These are phyloP conservation scores for Dalbergia cultrata DNA, from an alignment of 306 rosid species.

Conservation along the genomic window DNA sequence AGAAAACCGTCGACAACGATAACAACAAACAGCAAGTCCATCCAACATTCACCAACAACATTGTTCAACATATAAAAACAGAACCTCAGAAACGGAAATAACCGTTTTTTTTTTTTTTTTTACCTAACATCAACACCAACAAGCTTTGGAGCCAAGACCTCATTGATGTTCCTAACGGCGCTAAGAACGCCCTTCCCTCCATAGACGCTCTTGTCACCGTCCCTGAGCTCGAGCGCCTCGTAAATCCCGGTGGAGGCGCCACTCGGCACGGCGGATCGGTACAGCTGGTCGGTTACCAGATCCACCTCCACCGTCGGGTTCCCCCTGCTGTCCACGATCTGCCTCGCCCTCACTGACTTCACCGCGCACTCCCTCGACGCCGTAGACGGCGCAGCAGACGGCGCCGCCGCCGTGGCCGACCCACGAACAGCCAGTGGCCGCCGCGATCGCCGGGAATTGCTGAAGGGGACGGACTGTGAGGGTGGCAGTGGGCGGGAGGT, in stretches of 20 bases:
- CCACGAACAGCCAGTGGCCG: slow-evolving; percentile 53
- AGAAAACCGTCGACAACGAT: neutral
- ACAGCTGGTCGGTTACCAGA: slow-evolving; percentile 79
- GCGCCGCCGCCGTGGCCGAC: slow-evolving; percentile 61
- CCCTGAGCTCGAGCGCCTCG: slow-evolving; percentile 98
- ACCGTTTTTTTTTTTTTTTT: neutral
- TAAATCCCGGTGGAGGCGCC: slow-evolving; percentile 98
- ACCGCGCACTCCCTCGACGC: slow-evolving; percentile 56
- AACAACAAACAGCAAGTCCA: neutral
- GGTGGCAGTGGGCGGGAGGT: slow-evolving; percentile 46
- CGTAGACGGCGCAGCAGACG: slow-evolving; percentile 18
- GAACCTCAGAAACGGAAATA: neutral
- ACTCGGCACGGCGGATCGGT: slow-evolving; percentile 96
- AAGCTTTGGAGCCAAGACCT: slow-evolving; percentile 83
- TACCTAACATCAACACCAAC: slow-evolving; percentile 90
- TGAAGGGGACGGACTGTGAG: slow-evolving; percentile 48
- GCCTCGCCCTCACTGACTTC: slow-evolving; percentile 88
- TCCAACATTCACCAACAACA: neutral
- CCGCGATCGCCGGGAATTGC: slow-evolving; percentile 18
- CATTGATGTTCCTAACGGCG: slow-evolving; percentile 85
- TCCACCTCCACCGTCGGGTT: slow-evolving; percentile 99
- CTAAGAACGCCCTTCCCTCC: slow-evolving; percentile 95
- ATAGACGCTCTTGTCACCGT: slow-evolving; percentile 78
- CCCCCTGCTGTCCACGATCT: slow-evolving; percentile 96
- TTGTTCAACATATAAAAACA: neutral